Evolutionary conservation across 1,284 basidiomycete species (phyloP).

Genomic region (Exobasidium rhododendri): DNA sequence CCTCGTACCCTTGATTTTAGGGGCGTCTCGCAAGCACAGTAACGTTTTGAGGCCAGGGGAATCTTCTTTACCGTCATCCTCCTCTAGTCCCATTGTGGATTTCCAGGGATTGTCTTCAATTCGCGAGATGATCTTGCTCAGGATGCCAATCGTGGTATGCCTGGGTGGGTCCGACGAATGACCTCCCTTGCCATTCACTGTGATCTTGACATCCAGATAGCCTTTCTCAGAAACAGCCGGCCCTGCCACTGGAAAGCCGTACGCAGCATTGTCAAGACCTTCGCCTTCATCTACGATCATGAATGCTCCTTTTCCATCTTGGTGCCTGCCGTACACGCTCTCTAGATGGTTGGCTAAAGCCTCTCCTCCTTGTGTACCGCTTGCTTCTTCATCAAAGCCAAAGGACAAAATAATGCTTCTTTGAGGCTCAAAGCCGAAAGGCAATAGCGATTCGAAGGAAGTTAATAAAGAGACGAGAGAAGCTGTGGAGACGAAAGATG

Average conservation of each 20-base stretch:
- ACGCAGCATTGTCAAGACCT: conserved; percentile 25
- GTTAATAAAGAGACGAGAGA: conserved; percentile 58
- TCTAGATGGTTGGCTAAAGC: conserved; percentile 60
- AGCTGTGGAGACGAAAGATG: conserved; percentile 7
- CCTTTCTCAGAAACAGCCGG: conserved; percentile 16
- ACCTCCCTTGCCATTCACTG: conserved; percentile 61
- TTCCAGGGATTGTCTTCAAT: conserved; percentile 62
- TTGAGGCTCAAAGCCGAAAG: conserved; percentile 57
- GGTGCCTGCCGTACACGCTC: neutral
- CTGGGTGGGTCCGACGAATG: conserved; percentile 66
- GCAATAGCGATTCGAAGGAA: conserved; percentile 59
- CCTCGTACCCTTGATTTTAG: conserved; percentile 55
- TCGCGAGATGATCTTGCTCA: conserved; percentile 62
- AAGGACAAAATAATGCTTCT: conserved; percentile 63
- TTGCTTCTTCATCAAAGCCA: conserved; percentile 69
- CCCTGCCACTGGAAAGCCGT: conserved; percentile 9
- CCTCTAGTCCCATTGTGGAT: conserved; percentile 48
- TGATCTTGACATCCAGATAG: conserved; percentile 54
- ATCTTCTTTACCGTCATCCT: conserved; percentile 23
- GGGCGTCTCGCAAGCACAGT: conserved; percentile 60
- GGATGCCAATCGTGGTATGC: conserved; percentile 64
- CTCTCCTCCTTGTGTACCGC: conserved; percentile 47
- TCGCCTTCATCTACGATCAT: conserved; percentile 55
- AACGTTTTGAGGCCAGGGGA: conserved; percentile 58
- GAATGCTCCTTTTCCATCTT: conserved; percentile 11